These are phyloP conservation scores for Saccharomyces hybrid DNA, from an alignment of 1,139 yeast species.

Conservation along the genomic window DNA sequence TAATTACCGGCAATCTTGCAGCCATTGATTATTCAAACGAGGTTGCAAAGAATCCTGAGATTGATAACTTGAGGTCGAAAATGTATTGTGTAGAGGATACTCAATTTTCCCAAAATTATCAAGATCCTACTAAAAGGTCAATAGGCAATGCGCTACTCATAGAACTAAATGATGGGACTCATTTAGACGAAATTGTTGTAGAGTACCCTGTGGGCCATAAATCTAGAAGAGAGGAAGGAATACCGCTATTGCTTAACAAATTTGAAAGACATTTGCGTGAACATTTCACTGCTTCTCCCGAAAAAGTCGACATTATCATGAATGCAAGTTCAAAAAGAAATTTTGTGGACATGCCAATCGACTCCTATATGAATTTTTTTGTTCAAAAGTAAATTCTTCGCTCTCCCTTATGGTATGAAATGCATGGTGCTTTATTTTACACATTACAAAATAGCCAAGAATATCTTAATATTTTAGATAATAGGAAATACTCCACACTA, in stretches of 20 bases:
- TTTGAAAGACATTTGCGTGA: constrained; percentile 44
- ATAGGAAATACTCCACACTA: no score
- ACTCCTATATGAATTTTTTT: constrained; percentile 41
- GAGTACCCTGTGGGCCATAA: constrained; percentile 54
- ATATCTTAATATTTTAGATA: no score
- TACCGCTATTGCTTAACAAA: constrained; percentile 44
- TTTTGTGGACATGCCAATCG: constrained; percentile 40
- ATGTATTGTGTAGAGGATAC: constrained; percentile 47
- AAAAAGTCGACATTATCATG: constrained; percentile 36
- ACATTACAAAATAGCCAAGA: no score
- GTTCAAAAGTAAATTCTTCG: not conserved
- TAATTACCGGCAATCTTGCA: constrained; percentile 45
- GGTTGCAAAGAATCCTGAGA: constrained; percentile 44
- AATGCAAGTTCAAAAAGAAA: constrained; percentile 30
- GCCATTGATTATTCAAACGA: constrained; percentile 50
- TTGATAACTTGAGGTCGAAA: constrained; percentile 45
- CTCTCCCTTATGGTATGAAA: not conserved
- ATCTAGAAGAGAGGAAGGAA: constrained; percentile 50
- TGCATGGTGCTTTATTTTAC: no score
- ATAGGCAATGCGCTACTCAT: constrained; percentile 48
- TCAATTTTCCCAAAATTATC: constrained; percentile 44
- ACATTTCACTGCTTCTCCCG: constrained; percentile 33
- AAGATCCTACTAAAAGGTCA: constrained; percentile 48
- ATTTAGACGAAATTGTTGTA: constrained; percentile 44
- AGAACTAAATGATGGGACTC: constrained; percentile 47